Conservation (phyloP, 495 filamentous ascomycete genomes). For the Podospora conica region DNA sequence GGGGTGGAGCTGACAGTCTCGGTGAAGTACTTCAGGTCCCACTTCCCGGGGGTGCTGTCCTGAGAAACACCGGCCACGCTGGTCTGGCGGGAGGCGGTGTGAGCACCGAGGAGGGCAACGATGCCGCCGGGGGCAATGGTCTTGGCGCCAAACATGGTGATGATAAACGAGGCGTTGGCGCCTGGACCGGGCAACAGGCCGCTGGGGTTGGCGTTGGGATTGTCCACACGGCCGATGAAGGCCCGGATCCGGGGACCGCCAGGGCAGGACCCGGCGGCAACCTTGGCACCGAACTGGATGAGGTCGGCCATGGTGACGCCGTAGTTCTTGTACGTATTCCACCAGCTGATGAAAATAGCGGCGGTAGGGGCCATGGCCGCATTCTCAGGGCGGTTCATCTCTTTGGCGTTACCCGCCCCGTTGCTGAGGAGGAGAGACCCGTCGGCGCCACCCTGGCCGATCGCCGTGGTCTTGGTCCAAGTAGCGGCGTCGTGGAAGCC, state of each 20-base stretch:
- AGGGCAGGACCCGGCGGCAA: constrained; percentile 3
- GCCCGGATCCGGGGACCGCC: constrained; percentile 2
- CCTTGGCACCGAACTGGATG: constrained; percentile 4
- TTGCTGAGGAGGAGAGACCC: constrained; percentile 1
- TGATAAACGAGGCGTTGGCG: neutral
- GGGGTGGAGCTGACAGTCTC: neutral
- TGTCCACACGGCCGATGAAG: constrained; percentile 5
- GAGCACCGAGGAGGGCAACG: constrained; percentile 4
- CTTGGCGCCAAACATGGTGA: constrained; percentile 1
- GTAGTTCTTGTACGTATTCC: constrained; percentile 5
- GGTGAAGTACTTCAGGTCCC: constrained; percentile 4
- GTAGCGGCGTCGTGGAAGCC: constrained; percentile 7
- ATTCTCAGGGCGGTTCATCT: neutral
- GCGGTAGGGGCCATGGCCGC: neutral
- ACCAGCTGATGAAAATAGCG: neutral
- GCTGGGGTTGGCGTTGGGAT: neutral
- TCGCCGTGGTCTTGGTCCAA: neutral
- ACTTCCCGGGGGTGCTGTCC: constrained; percentile 4
- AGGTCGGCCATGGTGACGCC: constrained; percentile 6
- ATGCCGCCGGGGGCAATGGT: constrained; percentile 4
- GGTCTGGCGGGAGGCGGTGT: neutral
- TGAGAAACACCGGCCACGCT: neutral
- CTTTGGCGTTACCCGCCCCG: neutral
- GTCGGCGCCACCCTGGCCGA: constrained; percentile 1
- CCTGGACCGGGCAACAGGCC: neutral